Conservation (phyloP, 768 basidiomycete genomes). For the Pulveroboletus frians region DNA sequence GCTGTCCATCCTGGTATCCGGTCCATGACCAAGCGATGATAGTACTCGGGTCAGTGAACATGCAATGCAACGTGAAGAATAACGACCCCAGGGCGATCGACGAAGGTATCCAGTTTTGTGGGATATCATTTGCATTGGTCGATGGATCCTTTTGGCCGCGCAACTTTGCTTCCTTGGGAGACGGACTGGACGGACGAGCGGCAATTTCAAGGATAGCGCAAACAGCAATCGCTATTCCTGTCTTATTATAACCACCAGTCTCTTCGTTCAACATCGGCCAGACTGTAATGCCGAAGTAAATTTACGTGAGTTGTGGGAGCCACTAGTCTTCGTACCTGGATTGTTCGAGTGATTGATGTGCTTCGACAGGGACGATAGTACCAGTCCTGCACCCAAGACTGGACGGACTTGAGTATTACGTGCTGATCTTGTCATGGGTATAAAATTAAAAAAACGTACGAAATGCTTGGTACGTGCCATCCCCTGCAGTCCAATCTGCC, state of each 20-base stretch:
- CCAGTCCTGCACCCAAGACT: conserved; percentile 66
- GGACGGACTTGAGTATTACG: not conserved
- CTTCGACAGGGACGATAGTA: conserved; percentile 65
- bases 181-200: conserved; percentile 33
- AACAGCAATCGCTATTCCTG: conserved; percentile 52
- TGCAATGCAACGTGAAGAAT: conserved; percentile 66
- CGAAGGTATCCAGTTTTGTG: conserved; percentile 32
- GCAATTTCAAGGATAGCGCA: conserved; percentile 55
- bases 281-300: conserved; percentile 36
- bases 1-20: conserved; percentile 59
- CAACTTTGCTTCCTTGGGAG: conserved; percentile 3
- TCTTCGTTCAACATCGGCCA: conserved; percentile 72
- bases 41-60: conserved; percentile 71
- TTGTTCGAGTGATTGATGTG: conserved; percentile 78
- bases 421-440: not conserved
- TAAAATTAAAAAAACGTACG: conserved; percentile 33
- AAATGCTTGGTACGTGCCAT: conserved; percentile 44
- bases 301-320: not conserved
- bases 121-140: conserved; percentile 8
- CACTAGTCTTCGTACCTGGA: conserved; percentile 42
- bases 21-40: conserved; percentile 88
- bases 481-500: conserved; percentile 48
- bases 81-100: conserved; percentile 62
- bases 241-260: conserved; percentile 67
- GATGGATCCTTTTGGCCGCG: not conserved